A percentile compares a stretch with the other conserved stretches of the same genome.
These are phyloP conservation scores for Russula olivacea DNA, from an alignment of 768 basidiomycete genomes.

Conservation along the genomic window DNA sequence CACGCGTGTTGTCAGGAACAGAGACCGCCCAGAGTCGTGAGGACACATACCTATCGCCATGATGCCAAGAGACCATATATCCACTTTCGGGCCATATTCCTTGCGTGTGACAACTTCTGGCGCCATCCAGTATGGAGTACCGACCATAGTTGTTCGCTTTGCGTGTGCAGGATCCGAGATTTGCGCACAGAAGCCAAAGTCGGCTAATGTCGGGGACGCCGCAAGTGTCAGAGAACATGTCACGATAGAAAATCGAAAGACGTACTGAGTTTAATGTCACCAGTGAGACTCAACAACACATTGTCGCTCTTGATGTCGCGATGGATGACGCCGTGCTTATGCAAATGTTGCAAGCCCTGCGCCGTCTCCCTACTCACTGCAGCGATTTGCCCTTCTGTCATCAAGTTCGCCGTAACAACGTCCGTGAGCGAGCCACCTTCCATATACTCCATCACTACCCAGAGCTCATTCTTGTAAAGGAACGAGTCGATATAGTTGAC, in stretches of 20 bases:
- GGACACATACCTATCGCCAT: conserved; percentile 77
- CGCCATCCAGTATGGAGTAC: conserved; percentile 99
- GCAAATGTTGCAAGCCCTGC: conserved; percentile 91
- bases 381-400: conserved; percentile 98
- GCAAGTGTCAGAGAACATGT: neutral
- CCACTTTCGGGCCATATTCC: conserved; percentile 98
- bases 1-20: neutral
- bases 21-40: conserved; percentile 17
- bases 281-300: conserved; percentile 83
- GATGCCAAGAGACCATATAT: conserved; percentile 95
- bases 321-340: conserved; percentile 95
- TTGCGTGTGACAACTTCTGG: conserved; percentile 97
- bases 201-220: conserved; percentile 47
- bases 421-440: conserved; percentile 93
- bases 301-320: conserved; percentile 99
- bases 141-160: conserved; percentile 97
- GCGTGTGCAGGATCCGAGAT: conserved; percentile 78
- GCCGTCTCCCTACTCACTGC: conserved; percentile 91
- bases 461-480: conserved; percentile 94
- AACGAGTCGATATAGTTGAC: conserved; percentile 99
- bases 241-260: conserved; percentile 26
- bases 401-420: conserved; percentile 93
- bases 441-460: conserved; percentile 99
- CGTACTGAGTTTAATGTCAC: conserved; percentile 97
- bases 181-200: conserved; percentile 98